Evolutionary conservation across 2,329 filamentous ascomycete genomes (phyloP).

Genomic region (Trichoderma sp.): DNA sequence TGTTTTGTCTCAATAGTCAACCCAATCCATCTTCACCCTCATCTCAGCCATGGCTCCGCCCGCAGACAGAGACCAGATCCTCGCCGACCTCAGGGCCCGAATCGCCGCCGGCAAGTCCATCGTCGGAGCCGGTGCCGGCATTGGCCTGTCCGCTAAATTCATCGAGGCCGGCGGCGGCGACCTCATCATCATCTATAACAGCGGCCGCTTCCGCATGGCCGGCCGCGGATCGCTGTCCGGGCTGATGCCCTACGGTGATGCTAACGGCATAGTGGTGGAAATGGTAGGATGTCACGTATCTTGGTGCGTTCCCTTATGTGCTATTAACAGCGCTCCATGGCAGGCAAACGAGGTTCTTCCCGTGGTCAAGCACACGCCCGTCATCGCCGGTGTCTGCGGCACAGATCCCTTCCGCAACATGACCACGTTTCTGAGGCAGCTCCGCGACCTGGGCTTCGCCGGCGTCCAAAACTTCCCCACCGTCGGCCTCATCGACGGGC

Average conservation of each 20-base stretch:
- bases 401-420: slow-evolving; percentile 68
- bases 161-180: slow-evolving; percentile 66
- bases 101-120: slow-evolving; percentile 56
- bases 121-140: slow-evolving; percentile 67
- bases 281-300: slow-evolving; percentile 47
- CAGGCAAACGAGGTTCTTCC: slow-evolving; percentile 64
- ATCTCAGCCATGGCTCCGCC: slow-evolving; percentile 50
- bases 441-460: slow-evolving; percentile 61
- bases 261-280: slow-evolving; percentile 65
- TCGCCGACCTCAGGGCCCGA: slow-evolving; percentile 51
- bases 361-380: slow-evolving; percentile 59
- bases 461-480: slow-evolving; percentile 74
- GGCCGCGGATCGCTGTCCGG: slow-evolving; percentile 66
- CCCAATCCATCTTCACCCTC: neutral
- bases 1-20: neutral
- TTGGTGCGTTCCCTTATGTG: neutral
- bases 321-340: neutral
- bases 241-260: slow-evolving; percentile 68
- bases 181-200: slow-evolving; percentile 71
- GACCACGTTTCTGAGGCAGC: slow-evolving; percentile 54
- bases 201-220: slow-evolving; percentile 69
- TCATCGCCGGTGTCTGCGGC: slow-evolving; percentile 67
- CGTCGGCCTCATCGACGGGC: slow-evolving; percentile 66
- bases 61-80: slow-evolving; percentile 53
- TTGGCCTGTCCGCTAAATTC: slow-evolving; percentile 68